Evolutionary conservation across 2,329 filamentous ascomycete species (phyloP), one percentile per base, ranked within the genome.

Genomic region (Aspergillus pseudoglaucus): DNA sequence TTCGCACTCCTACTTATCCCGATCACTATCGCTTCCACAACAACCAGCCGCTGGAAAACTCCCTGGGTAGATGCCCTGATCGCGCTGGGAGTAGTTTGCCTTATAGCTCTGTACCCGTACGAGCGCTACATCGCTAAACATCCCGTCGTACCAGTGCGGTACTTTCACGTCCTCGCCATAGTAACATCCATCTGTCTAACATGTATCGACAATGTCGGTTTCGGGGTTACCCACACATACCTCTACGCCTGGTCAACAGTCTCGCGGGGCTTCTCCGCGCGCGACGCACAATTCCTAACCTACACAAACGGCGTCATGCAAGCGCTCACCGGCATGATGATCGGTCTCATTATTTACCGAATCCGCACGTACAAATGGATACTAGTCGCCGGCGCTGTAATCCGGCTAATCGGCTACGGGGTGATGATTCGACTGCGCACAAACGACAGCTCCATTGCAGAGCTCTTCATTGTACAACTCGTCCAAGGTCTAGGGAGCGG

Each of bases 391-490:
- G 74, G 71, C 4, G 63, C 67, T 1, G 47, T 64, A 2, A 53
- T 78, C 27, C 71, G 74, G 9, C 55, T 75, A 8, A 53, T 77
- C 27, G 75, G 76, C 4, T 77, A 78, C 49, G 75, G 73, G 3
- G 55, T 76, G 25, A 78, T 78, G 75, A 64, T 77, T 25, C 67
- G 75, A 2, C 66, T 78, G 7, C 69, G 74, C 3, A 73, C 65
- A 0, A 63, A 67, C 42, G 54, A 65, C 33, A 76, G 73, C 56
- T 69, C 69, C 3, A 52, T 62, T 0, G 71, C 64, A 6, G 75
- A 78, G 57, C 63, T 78, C 1, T 74, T 76, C 52, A 52, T 72
- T 22, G 71, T 76, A 1, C 75, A 78, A 53, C 57, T 72, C 10
- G 52, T 78, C 8, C 75, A 78, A 53, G 75, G 75, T 2, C 53